phyloP scores from a whole-genome alignment of 129 eudicot genomes.

The Artemisia argyi region DNA sequence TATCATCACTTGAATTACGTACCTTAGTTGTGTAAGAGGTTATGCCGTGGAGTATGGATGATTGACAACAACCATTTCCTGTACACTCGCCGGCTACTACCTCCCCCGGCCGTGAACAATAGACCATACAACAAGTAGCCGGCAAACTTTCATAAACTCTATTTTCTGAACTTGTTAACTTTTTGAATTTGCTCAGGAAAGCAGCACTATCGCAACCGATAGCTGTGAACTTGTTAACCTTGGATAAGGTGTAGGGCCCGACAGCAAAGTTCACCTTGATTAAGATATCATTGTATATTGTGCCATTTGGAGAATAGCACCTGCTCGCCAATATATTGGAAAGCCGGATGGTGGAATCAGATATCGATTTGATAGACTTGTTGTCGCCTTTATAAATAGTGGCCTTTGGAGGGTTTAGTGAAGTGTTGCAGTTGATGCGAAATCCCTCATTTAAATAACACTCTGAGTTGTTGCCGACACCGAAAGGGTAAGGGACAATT shows the following conservation, averaged over 20 bases:
- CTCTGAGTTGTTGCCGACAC: neutral
- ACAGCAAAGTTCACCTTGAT: no score
- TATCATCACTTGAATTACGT: no score
- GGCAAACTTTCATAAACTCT: no score
- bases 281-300: neutral
- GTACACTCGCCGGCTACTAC: conserved; percentile 30
- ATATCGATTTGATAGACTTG: conserved; percentile 19
- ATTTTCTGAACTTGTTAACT: no score
- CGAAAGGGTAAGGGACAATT: conserved; percentile 26
- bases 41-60: neutral
- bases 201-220: conserved; percentile 41
- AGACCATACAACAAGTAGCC: conserved; percentile 25
- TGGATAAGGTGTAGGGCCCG: conserved; percentile 28
- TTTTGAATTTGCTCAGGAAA: neutral
- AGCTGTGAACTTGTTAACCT: conserved; percentile 31
- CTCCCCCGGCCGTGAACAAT: neutral
- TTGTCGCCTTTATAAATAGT: neutral
- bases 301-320: neutral
- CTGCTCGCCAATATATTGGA: neutral
- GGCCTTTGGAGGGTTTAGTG: neutral
- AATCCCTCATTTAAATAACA: neutral
- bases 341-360: conserved; percentile 14
- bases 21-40: no score
- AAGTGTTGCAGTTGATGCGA: conserved; percentile 33
- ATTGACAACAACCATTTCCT: conserved; percentile 49